Evolutionary conservation across 805 yeast species (phyloP).

Genomic region (Barnettozyma californica): DNA sequence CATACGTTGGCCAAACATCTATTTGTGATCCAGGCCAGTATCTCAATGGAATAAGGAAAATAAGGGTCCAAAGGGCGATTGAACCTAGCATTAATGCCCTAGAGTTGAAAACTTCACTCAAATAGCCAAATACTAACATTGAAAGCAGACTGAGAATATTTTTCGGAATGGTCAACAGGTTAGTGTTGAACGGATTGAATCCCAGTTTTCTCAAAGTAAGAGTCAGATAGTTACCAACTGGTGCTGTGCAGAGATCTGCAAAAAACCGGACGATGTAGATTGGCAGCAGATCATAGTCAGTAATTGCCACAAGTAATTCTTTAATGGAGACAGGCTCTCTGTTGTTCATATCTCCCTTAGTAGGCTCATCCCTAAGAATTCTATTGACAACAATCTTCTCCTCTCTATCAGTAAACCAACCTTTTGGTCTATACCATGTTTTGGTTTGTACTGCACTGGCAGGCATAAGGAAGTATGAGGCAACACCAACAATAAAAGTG

Average conservation of each 20-base stretch:
- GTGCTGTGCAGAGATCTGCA: conserved; percentile 32
- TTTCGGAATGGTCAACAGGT: conserved; percentile 48
- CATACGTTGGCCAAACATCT: conserved; percentile 39
- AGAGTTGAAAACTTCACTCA: conserved; percentile 31
- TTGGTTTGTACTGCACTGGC: conserved; percentile 50
- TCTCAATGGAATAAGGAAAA: conserved; percentile 29
- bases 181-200: conserved; percentile 46
- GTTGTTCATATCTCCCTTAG: conserved; percentile 60
- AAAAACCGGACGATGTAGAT: conserved; percentile 44
- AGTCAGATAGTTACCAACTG: conserved; percentile 41
- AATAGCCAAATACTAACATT: conserved; percentile 32
- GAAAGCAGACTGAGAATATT: conserved; percentile 33
- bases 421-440: conserved; percentile 42
- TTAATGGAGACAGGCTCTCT: conserved; percentile 43
- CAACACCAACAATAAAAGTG: conserved; percentile 48
- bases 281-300: conserved; percentile 54
- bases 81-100: conserved; percentile 28
- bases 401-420: conserved; percentile 49
- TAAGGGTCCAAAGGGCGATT: conserved; percentile 33
- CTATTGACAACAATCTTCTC: conserved; percentile 54
- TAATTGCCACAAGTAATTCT: conserved; percentile 35
- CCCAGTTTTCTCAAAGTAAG: conserved; percentile 45
- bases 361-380: conserved; percentile 58
- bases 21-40: conserved; percentile 38
- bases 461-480: conserved; percentile 46